A percentile compares a stretch with the other conserved stretches of the same genome.
Evolutionary conservation across 805 yeast genomes (phyloP).

Genomic region (Schizosaccharomyces pombe): ASM294v3 CU329670.1:5056501-5057000

Average conservation of each 20-base stretch:
- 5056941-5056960: neutral
- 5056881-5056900: neutral
- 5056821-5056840: neutral
- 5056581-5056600: no score
- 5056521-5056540: no score
- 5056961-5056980: neutral
- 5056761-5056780: neutral
- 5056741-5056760: neutral
- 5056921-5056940: neutral
- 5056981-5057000: neutral
- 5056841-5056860: neutral
- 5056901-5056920: neutral
- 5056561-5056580: no score
- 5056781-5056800: neutral
- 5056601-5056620: no score
- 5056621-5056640: no score
- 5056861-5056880: neutral
- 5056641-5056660: no score
- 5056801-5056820: neutral
- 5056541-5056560: no score
- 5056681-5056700: no score
- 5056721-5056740: neutral
- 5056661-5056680: no score
- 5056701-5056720: neutral
- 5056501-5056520: no score